A percentile compares a stretch with the other conserved stretches of the same genome.
Evolutionary conservation across 768 basidiomycete species (phyloP).

Genomic region (Galerina marginata): DNA sequence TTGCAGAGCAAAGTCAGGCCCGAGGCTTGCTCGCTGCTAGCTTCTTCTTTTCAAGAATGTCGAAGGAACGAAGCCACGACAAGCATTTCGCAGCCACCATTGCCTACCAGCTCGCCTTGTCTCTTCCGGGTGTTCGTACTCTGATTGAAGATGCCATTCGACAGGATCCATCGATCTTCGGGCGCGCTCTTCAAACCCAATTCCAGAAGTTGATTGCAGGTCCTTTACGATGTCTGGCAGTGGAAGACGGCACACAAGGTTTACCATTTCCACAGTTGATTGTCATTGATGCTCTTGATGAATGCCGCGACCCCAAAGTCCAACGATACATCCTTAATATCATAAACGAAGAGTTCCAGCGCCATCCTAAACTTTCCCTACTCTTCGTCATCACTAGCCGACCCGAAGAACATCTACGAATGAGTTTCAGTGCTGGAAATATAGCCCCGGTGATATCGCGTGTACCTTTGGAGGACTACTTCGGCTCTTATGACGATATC

Average conservation of each 20-base stretch:
- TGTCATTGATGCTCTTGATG: constrained; percentile 21
- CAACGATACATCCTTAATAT: constrained; percentile 15
- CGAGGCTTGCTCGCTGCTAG: constrained; percentile 6
- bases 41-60: constrained; percentile 20
- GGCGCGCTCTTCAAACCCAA: constrained; percentile 15
- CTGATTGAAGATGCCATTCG: constrained; percentile 10
- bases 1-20: constrained; percentile 15
- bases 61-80: background rate
- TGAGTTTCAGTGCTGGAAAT: background rate
- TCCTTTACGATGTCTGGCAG: constrained; percentile 1
- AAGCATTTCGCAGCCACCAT: constrained; percentile 16
- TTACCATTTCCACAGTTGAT: background rate
- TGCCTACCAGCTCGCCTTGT: constrained; percentile 14
- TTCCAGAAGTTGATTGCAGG: constrained; percentile 8
- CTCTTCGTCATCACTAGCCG: constrained; percentile 19
- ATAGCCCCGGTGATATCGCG: background rate
- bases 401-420: constrained; percentile 13
- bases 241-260: background rate
- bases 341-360: constrained; percentile 2
- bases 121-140: constrained; percentile 8
- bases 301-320: constrained; percentile 13
- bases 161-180: constrained; percentile 16
- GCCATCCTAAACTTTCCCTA: background rate
- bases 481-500: constrained; percentile 14
- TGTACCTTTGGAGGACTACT: constrained; percentile 15